Conservation (phyloP, 83 land plant genomes). For the Diphasiastrum complanatum region DNA sequence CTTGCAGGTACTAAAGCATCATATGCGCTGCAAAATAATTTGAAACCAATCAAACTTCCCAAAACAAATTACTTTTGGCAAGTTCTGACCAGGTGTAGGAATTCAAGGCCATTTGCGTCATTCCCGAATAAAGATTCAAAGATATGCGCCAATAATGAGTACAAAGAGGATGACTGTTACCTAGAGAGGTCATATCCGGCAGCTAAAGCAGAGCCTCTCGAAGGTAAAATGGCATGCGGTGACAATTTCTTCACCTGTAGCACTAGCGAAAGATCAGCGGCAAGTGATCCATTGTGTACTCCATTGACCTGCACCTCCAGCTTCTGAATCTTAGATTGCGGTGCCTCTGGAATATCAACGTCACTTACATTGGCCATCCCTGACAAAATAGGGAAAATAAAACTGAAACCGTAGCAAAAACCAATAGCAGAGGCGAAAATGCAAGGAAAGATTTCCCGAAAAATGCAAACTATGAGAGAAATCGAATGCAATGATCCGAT, state of each 20-base stretch:
- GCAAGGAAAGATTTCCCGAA: too few species aligned
- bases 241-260: conserved; percentile 83
- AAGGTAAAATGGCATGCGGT: conserved; percentile 55
- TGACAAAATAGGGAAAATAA: too few species aligned
- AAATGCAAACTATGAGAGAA: too few species aligned
- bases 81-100: not conserved
- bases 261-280: not conserved
- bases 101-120: too few species aligned
- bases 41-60: not conserved
- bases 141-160: not conserved
- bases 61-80: not conserved
- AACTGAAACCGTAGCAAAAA: too few species aligned
- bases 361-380: too few species aligned
- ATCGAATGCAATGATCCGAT: too few species aligned
- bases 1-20: conserved; percentile 68
- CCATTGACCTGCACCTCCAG: conserved; percentile 22
- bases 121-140: too few species aligned
- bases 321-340: conserved; percentile 34
- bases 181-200: conserved; percentile 95
- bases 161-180: conserved; percentile 23
- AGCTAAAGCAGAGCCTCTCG: conserved; percentile 56
- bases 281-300: not conserved
- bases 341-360: conserved; percentile 28
- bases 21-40: conserved; percentile 43
- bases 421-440: too few species aligned